A percentile compares a stretch with the other conserved stretches of the same genome.
phyloP scores from a whole-genome alignment of 805 yeast genomes.

The Myxozyma kluyveri region DNA sequence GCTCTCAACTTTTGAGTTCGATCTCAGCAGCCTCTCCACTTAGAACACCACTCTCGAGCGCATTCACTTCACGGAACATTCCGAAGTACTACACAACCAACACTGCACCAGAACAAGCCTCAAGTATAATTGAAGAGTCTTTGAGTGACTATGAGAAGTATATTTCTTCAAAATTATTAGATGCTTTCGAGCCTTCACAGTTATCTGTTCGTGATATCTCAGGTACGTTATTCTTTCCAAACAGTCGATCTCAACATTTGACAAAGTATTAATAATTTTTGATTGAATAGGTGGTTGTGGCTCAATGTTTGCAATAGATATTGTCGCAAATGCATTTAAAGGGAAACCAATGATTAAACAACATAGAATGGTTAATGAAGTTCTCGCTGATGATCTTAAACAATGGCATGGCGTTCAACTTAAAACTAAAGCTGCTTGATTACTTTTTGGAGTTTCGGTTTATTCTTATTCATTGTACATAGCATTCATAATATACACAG shows the following conservation, averaged over 20 bases:
- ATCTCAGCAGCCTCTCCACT: too few relatives aligned
- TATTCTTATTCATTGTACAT: background rate
- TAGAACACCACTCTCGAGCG: background rate
- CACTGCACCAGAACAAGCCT: too few relatives aligned
- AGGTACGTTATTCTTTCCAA: slow-evolving; percentile 49
- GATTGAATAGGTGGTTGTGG: slow-evolving; percentile 82
- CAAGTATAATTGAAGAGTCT: background rate
- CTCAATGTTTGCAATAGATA: slow-evolving; percentile 88
- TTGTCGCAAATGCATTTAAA: slow-evolving; percentile 70
- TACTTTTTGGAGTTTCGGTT: background rate
- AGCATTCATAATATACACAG: background rate
- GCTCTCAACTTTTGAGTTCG: too few relatives aligned
- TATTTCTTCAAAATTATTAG: slow-evolving; percentile 43
- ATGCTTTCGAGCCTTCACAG: slow-evolving; percentile 57
- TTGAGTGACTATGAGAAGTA: slow-evolving; percentile 21
- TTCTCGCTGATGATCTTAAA: slow-evolving; percentile 76
- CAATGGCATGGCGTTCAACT: slow-evolving; percentile 95
- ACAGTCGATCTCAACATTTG: too few relatives aligned
- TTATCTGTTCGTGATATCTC: slow-evolving; percentile 77
- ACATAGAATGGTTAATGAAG: slow-evolving; percentile 81
- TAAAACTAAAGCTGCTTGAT: slow-evolving; percentile 57
- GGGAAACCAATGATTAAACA: slow-evolving; percentile 86
- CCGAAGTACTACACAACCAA: background rate
- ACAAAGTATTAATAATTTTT: too few relatives aligned
- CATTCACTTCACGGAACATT: background rate